phyloP scores from a whole-genome alignment of 1,284 basidiomycete species.

The Austroboletus niveus region DNA sequence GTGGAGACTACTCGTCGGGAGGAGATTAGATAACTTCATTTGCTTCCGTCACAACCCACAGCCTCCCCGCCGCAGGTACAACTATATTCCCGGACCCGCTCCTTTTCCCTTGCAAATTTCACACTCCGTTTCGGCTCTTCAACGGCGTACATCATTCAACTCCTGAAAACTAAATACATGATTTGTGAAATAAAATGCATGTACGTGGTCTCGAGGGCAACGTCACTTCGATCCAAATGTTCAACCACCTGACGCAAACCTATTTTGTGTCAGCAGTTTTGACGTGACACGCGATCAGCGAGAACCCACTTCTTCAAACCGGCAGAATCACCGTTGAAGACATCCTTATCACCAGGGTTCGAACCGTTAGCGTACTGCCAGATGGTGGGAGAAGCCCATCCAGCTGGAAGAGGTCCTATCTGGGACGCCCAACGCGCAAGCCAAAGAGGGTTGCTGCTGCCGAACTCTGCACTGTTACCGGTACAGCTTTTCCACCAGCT shows the following conservation, averaged over 20 bases:
- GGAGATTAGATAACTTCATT: conserved; percentile 18
- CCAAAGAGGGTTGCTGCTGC: conserved; percentile 53
- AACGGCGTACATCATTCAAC: too few species aligned
- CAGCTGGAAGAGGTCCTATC: conserved; percentile 55
- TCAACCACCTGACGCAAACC: too few species aligned
- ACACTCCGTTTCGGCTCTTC: too few species aligned
- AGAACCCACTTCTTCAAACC: conserved; percentile 32
- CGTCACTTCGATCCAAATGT: too few species aligned
- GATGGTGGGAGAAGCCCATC: conserved; percentile 56
- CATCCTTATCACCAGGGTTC: conserved; percentile 56
- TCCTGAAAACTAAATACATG: too few species aligned
- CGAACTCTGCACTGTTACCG: conserved; percentile 52
- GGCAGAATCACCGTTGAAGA: conserved; percentile 48
- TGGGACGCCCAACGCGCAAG: conserved; percentile 51
- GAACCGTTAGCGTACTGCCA: conserved; percentile 60
- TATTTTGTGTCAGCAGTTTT: too few species aligned
- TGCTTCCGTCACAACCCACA: neutral
- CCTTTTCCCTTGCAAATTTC: neutral
- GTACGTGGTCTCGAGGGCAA: too few species aligned
- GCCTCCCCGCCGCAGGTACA: neutral
- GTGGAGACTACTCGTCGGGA: neutral
- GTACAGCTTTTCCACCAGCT: conserved; percentile 71
- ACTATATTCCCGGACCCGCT: too few species aligned
- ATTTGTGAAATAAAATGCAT: too few species aligned
- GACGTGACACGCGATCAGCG: too few species aligned